These are phyloP conservation scores for Rosa chinensis DNA, from an alignment of 306 rosid genomes.

Conservation along the genomic window DNA sequence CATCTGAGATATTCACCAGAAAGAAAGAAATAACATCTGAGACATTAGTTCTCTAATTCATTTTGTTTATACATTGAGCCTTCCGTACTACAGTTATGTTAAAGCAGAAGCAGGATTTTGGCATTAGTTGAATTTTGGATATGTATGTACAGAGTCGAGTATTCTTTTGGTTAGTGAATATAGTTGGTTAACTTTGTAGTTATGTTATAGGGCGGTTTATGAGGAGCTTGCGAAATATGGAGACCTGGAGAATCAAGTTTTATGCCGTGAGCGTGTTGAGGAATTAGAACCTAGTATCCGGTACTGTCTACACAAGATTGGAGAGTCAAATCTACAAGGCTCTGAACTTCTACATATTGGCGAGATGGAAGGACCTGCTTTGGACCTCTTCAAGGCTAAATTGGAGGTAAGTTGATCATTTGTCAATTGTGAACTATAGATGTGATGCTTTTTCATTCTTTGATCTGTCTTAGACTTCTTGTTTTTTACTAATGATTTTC, in stretches of 20 bases:
- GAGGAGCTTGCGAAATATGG: slow-evolving; percentile 97
- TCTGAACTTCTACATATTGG: slow-evolving; percentile 90
- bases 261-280: slow-evolving; percentile 97
- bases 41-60: neutral
- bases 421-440: neutral
- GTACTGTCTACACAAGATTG: slow-evolving; percentile 90
- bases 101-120: neutral
- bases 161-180: slow-evolving; percentile 3
- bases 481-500: slow-evolving; percentile 5
- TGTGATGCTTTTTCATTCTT: slow-evolving; percentile 8
- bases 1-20: neutral
- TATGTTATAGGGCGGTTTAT: slow-evolving; percentile 71
- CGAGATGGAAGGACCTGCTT: slow-evolving; percentile 99
- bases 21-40: neutral
- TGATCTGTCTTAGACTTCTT: neutral
- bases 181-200: neutral
- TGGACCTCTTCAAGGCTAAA: slow-evolving; percentile 93
- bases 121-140: neutral
- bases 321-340: slow-evolving; percentile 87
- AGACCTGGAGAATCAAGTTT: slow-evolving; percentile 87
- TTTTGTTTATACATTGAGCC: neutral
- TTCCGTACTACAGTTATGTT: neutral
- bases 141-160: neutral
- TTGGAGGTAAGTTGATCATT: slow-evolving; percentile 68
- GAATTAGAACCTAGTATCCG: slow-evolving; percentile 96